Evolutionary conservation across 1,139 yeast genomes (phyloP).

Genomic region (Pichia sp.): DNA sequence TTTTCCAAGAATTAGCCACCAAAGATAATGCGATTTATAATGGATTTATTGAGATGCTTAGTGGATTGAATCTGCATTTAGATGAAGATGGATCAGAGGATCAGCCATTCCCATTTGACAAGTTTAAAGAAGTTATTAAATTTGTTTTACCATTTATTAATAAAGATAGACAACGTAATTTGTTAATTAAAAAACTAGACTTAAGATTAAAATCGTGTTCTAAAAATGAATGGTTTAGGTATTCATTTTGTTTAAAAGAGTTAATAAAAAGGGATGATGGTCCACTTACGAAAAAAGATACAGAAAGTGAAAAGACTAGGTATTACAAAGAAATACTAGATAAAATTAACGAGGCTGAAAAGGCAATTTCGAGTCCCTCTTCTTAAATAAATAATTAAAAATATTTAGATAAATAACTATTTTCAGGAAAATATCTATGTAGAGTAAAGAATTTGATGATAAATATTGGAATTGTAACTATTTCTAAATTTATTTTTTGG

Average conservation of each 20-base stretch:
- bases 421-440: no score
- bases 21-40: slow-evolving; percentile 97
- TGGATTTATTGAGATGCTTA: slow-evolving; percentile 91
- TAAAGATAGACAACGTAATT: slow-evolving; percentile 87
- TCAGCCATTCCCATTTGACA: slow-evolving; percentile 6
- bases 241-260: slow-evolving; percentile 65
- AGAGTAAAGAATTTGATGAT: no score
- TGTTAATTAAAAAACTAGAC: slow-evolving; percentile 71
- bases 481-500: slow-evolving; percentile 2
- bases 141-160: slow-evolving; percentile 80
- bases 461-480: no score
- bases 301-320: slow-evolving; percentile 21
- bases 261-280: slow-evolving; percentile 26
- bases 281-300: slow-evolving; percentile 20
- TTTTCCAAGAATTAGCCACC: slow-evolving; percentile 89
- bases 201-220: slow-evolving; percentile 42
- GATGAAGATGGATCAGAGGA: slow-evolving; percentile 45
- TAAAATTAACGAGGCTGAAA: slow-evolving; percentile 33
- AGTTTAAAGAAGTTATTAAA: slow-evolving; percentile 69
- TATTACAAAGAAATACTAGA: slow-evolving; percentile 23
- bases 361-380: background rate
- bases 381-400: background rate
- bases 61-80: slow-evolving; percentile 72
- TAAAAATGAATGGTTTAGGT: slow-evolving; percentile 54
- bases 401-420: background rate